These are phyloP conservation scores for Geranium rotundifolium DNA, from an alignment of 345 rosid genomes.

Conservation along the genomic window DNA sequence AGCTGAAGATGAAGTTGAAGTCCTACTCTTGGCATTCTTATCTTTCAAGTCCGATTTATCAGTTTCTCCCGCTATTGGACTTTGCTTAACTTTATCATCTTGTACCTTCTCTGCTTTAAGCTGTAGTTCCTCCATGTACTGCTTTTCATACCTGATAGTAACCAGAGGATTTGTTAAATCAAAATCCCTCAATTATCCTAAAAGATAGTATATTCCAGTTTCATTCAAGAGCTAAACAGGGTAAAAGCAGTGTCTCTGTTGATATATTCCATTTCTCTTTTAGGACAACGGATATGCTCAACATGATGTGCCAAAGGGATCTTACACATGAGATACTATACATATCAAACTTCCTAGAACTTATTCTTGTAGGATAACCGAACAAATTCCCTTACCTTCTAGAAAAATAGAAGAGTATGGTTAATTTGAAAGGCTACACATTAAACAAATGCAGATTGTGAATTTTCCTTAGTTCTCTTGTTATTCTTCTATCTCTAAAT, in stretches of 20 bases:
- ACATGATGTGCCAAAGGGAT: neutral
- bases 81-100: conserved; percentile 39
- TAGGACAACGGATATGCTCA: neutral
- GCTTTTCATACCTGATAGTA: conserved; percentile 45
- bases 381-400: too few relatives aligned
- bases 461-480: too few relatives aligned
- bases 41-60: conserved; percentile 23
- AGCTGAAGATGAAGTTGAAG: conserved; percentile 42
- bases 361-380: too few relatives aligned
- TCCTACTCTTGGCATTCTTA: conserved; percentile 32
- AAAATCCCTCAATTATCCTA: neutral
- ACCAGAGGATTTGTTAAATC: conserved; percentile 4
- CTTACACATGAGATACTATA: too few relatives aligned
- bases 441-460: too few relatives aligned
- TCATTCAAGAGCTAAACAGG: neutral
- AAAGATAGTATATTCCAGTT: neutral
- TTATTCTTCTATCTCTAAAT: too few relatives aligned
- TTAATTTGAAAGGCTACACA: too few relatives aligned
- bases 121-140: conserved; percentile 61
- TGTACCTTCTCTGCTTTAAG: conserved; percentile 45
- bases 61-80: conserved; percentile 22
- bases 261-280: neutral
- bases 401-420: too few relatives aligned
- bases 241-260: neutral
- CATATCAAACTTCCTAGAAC: too few relatives aligned